phyloP scores from a whole-genome alignment of 1,139 yeast genomes.

The Yarrowia galli region DNA sequence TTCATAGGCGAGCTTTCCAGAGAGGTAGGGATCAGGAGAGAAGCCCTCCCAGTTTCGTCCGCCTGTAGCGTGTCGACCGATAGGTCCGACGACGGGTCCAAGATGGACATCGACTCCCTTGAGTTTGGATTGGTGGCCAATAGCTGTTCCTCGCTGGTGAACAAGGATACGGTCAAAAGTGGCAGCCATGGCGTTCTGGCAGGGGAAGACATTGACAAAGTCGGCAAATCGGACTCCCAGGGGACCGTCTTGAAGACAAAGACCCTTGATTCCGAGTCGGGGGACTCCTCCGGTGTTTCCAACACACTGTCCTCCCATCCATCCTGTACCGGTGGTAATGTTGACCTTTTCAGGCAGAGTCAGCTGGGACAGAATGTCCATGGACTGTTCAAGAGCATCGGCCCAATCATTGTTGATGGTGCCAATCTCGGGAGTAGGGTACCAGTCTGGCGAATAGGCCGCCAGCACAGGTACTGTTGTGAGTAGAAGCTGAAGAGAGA shows the following conservation, averaged over 20 bases:
- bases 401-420: slow-evolving; percentile 55
- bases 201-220: slow-evolving; percentile 17
- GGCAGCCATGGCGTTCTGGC: slow-evolving; percentile 11
- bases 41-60: slow-evolving; percentile 28
- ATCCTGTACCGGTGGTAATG: slow-evolving; percentile 6
- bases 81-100: slow-evolving; percentile 10
- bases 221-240: neutral
- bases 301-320: neutral
- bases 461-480: slow-evolving; percentile 1
- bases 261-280: slow-evolving; percentile 4
- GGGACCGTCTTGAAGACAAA: slow-evolving; percentile 20
- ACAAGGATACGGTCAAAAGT: neutral
- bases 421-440: slow-evolving; percentile 40
- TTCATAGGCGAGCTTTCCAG: neutral
- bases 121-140: neutral
- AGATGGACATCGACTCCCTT: slow-evolving; percentile 12
- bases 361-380: neutral
- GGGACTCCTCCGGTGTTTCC: slow-evolving; percentile 19
- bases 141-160: slow-evolving; percentile 1
- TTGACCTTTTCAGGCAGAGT: slow-evolving; percentile 18
- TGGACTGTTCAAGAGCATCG: slow-evolving; percentile 62
- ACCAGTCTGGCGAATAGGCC: neutral
- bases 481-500: neutral
- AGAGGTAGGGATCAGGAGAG: slow-evolving; percentile 5
- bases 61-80: slow-evolving; percentile 3